These are phyloP conservation scores for Suillus tomentosus DNA, from an alignment of 768 basidiomycete species.

Conservation along the genomic window DNA sequence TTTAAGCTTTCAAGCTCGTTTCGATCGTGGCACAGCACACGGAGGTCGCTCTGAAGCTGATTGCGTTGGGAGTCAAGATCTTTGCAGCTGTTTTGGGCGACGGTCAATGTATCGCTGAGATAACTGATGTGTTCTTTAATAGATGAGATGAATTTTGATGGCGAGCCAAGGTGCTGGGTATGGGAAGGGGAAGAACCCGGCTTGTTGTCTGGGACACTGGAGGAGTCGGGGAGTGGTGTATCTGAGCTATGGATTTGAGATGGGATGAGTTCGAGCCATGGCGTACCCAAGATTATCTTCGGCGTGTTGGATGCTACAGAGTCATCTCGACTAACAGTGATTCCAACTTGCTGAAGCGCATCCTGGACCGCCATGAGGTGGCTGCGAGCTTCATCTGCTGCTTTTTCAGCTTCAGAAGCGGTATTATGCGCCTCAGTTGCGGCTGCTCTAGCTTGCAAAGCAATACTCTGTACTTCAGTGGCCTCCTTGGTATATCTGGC, in stretches of 20 bases:
- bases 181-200: background rate
- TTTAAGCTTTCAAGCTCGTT: background rate
- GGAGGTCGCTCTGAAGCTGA: background rate
- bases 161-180: background rate
- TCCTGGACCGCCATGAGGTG: background rate
- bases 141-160: background rate
- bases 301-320: constrained; percentile 1
- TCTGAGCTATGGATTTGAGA: background rate
- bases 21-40: background rate
- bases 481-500: background rate
- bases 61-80: background rate
- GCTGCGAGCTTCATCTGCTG: background rate
- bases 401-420: constrained; percentile 10
- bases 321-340: constrained; percentile 6
- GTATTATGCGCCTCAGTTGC: background rate
- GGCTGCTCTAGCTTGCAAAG: constrained; percentile 5
- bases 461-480: background rate
- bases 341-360: constrained; percentile 6
- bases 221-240: background rate
- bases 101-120: background rate
- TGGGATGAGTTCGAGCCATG: constrained; percentile 8
- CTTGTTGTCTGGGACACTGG: background rate
- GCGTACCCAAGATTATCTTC: constrained; percentile 6
- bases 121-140: background rate
- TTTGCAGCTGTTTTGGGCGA: background rate